Evolutionary conservation across 306 rosid genomes (phyloP).

Genomic region (Acacia confusa): DNA sequence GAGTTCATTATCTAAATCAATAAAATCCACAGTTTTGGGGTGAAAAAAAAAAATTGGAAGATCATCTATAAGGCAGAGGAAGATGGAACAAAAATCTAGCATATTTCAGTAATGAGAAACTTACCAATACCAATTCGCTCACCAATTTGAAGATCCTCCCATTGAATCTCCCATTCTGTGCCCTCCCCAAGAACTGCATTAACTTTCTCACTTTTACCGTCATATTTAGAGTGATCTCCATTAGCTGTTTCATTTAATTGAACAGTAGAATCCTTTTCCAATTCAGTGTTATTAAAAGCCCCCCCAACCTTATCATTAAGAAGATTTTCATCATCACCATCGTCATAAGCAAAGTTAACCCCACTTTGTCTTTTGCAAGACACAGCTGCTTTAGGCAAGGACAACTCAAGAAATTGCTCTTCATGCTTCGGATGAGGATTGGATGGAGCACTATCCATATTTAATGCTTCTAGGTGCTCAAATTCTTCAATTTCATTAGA

Average conservation of each 20-base stretch:
- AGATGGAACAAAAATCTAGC: not conserved
- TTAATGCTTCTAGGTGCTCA: slow-evolving; percentile 23
- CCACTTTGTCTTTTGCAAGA: slow-evolving; percentile 36
- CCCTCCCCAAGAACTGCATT: slow-evolving; percentile 67
- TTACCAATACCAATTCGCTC: slow-evolving; percentile 99
- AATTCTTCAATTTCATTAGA: slow-evolving; percentile 34
- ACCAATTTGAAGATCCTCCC: slow-evolving; percentile 97
- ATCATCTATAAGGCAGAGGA: slow-evolving; percentile 21
- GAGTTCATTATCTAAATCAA: not conserved
- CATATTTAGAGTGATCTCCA: slow-evolving; percentile 38
- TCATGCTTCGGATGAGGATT: slow-evolving; percentile 39
- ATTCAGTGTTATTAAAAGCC: slow-evolving; percentile 31
- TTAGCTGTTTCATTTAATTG: slow-evolving; percentile 41
- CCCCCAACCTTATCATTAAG: slow-evolving; percentile 38
- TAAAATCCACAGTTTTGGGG: slow-evolving; percentile 13
- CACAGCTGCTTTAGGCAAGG: slow-evolving; percentile 27
- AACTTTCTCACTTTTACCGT: slow-evolving; percentile 48
- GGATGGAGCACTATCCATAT: slow-evolving; percentile 31
- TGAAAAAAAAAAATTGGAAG: not conserved
- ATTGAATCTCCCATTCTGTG: slow-evolving; percentile 86
- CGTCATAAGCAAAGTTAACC: slow-evolving; percentile 26
- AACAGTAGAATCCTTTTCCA: slow-evolving; percentile 41
- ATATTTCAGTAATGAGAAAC: slow-evolving; percentile 18
- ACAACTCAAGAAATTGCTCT: slow-evolving; percentile 38
- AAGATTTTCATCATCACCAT: slow-evolving; percentile 39